These are phyloP conservation scores for Termitomyces sp. DNA, from an alignment of 768 basidiomycete genomes.

Conservation along the genomic window DNA sequence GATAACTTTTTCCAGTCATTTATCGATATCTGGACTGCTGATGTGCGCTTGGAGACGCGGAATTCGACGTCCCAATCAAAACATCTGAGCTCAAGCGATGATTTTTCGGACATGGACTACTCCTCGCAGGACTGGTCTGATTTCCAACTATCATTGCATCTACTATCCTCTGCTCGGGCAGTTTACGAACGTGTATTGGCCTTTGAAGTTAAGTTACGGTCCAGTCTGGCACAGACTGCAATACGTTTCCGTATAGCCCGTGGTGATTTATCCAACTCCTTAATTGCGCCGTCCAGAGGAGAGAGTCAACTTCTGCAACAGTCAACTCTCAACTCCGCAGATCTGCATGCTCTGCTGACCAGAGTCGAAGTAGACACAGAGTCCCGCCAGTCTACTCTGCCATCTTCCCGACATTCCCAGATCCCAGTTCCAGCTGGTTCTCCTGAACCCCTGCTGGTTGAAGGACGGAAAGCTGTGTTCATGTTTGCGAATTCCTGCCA, in stretches of 20 bases:
- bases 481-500: slow-evolving; percentile 75
- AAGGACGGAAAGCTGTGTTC: slow-evolving; percentile 52
- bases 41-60: slow-evolving; percentile 38
- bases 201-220: slow-evolving; percentile 71
- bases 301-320: slow-evolving; percentile 75
- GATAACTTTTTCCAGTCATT: slow-evolving; percentile 73
- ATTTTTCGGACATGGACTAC: slow-evolving; percentile 82
- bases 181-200: slow-evolving; percentile 61
- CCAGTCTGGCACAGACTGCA: slow-evolving; percentile 55
- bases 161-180: slow-evolving; percentile 76
- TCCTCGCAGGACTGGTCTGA: slow-evolving; percentile 84
- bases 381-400: slow-evolving; percentile 18
- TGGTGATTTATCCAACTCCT: slow-evolving; percentile 49
- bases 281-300: slow-evolving; percentile 61
- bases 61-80: slow-evolving; percentile 24
- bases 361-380: slow-evolving; percentile 41
- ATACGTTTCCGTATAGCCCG: slow-evolving; percentile 54
- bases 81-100: slow-evolving; percentile 42
- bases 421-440: slow-evolving; percentile 24
- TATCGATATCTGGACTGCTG: slow-evolving; percentile 57
- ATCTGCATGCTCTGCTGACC: slow-evolving; percentile 62
- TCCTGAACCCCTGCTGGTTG: slow-evolving; percentile 45
- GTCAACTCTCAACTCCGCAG: slow-evolving; percentile 79
- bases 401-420: slow-evolving; percentile 28
- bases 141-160: slow-evolving; percentile 79